Conservation (phyloP, 2,329 filamentous ascomycete species). For the Botrytis porri region DNA sequence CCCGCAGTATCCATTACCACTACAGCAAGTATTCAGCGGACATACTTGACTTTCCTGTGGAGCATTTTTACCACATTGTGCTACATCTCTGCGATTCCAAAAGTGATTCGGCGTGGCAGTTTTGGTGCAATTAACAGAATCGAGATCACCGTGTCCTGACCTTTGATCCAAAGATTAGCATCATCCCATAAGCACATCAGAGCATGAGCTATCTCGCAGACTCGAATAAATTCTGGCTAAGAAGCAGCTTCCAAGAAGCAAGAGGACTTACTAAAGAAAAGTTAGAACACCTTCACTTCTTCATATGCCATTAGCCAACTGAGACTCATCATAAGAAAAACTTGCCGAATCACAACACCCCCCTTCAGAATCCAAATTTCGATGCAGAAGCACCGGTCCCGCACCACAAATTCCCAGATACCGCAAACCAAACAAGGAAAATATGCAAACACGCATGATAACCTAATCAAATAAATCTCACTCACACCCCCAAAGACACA, state of each 20-base stretch:
- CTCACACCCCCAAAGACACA: not conserved
- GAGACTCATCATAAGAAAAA: not conserved
- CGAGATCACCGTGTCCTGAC: not conserved
- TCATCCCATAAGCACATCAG: not conserved
- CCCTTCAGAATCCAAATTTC: not conserved
- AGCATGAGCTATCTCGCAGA: not conserved
- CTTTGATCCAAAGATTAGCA: not conserved
- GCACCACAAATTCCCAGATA: not conserved
- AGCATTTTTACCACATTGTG: conserved; percentile 17
- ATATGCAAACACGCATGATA: not conserved
- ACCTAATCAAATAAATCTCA: not conserved
- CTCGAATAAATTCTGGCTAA: not conserved
- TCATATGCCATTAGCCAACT: not conserved
- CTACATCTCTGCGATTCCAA: conserved; percentile 17
- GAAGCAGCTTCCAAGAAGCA: no score
- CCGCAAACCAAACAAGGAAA: not conserved
- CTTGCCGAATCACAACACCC: conserved; percentile 10
- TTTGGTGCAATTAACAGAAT: not conserved
- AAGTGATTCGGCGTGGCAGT: conserved; percentile 9
- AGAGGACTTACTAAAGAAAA: not conserved
- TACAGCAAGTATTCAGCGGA: conserved; percentile 18
- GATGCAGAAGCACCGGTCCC: not conserved
- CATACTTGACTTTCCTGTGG: conserved; percentile 12
- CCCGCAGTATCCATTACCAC: conserved; percentile 18
- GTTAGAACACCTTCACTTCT: not conserved